These are phyloP conservation scores for Blastobotrys ciferrii DNA, from an alignment of 1,139 yeast species.

Conservation along the genomic window DNA sequence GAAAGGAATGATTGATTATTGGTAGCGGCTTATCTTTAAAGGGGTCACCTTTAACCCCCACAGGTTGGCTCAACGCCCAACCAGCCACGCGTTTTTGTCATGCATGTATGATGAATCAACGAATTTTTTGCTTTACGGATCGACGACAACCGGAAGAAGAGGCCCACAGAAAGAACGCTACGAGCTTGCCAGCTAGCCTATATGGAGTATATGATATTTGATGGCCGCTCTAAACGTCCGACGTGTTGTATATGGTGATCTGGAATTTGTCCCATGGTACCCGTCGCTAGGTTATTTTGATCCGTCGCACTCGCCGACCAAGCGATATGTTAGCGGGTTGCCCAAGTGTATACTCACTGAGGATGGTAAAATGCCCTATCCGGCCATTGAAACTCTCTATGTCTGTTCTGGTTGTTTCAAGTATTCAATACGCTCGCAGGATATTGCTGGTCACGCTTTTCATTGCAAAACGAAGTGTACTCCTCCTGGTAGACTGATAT, in stretches of 20 bases:
- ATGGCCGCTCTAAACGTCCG: constrained; percentile 50
- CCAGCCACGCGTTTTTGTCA: no score
- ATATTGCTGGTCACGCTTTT: constrained; percentile 33
- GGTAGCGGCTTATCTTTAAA: no score
- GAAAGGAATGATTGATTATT: no score
- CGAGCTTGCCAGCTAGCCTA: not conserved
- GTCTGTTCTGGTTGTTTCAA: constrained; percentile 86
- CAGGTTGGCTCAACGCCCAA: no score
- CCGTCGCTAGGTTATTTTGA: constrained; percentile 76
- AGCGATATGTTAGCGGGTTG: constrained; percentile 32
- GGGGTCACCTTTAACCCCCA: no score
- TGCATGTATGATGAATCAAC: not conserved
- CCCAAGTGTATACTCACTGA: constrained; percentile 1
- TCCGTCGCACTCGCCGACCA: constrained; percentile 29
- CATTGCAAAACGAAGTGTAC: constrained; percentile 48
- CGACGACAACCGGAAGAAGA: no score
- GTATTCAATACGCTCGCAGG: constrained; percentile 51
- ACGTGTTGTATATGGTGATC: constrained; percentile 63
- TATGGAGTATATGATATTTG: not conserved
- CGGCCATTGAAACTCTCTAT: constrained; percentile 39
- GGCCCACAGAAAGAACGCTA: not conserved
- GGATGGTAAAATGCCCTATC: constrained; percentile 12
- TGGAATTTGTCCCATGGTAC: constrained; percentile 76
- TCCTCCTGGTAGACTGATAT: constrained; percentile 67
- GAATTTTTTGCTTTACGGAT: not conserved